Evolutionary conservation across 129 eudicot genomes (phyloP).

Genomic region (Artemisia tridentata): DNA sequence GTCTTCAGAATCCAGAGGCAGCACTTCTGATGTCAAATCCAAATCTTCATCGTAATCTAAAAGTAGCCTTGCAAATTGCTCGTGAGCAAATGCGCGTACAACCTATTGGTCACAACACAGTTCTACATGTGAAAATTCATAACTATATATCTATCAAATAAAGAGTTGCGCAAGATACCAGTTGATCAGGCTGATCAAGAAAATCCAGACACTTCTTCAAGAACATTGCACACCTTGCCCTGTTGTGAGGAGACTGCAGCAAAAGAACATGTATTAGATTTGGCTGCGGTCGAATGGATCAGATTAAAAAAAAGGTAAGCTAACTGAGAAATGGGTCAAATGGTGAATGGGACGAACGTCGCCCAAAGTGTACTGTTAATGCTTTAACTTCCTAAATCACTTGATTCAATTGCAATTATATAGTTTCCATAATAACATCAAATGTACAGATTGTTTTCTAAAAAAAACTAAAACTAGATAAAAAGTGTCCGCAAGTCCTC

Average conservation of each 20-base stretch:
- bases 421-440: too few species aligned
- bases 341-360: not conserved
- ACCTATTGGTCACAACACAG: slow-evolving; percentile 47
- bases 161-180: slow-evolving; percentile 42
- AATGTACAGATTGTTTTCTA: too few species aligned
- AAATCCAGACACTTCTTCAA: slow-evolving; percentile 78
- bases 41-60: slow-evolving; percentile 64
- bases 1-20: slow-evolving; percentile 59
- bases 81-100: slow-evolving; percentile 97
- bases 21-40: slow-evolving; percentile 60
- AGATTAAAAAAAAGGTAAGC: not conserved
- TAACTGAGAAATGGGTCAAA: not conserved
- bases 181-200: slow-evolving; percentile 91
- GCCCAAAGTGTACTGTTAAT: not conserved
- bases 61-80: slow-evolving; percentile 95
- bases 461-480: too few species aligned
- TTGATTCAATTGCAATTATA: too few species aligned
- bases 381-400: not conserved
- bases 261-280: slow-evolving; percentile 26
- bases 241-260: slow-evolving; percentile 65
- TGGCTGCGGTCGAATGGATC: not conserved
- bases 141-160: slow-evolving; percentile 9
- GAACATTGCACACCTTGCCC: slow-evolving; percentile 74
- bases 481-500: too few species aligned
- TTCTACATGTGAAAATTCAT: slow-evolving; percentile 7